Evolutionary conservation across 1,284 basidiomycete species (phyloP).

Genomic region (Ceratobasidium theobromae): DNA sequence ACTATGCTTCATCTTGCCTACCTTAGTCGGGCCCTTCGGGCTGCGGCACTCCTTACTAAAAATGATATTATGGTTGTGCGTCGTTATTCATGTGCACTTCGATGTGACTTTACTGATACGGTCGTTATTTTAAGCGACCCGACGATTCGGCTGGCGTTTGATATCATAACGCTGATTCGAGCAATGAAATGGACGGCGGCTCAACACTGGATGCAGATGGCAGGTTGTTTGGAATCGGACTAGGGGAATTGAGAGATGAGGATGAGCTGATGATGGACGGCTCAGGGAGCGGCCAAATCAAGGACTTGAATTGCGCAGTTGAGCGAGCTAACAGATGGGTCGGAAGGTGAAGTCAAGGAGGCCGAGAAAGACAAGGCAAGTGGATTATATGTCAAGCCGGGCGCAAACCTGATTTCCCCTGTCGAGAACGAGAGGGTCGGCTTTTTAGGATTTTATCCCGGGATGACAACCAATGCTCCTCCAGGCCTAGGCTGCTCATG

Average conservation of each 20-base stretch:
- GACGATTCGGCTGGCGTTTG: conserved; percentile 38
- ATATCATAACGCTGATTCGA: conserved; percentile 32
- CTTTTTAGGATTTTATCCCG: too few relatives aligned
- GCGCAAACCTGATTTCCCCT: too few relatives aligned
- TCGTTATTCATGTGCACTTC: conserved; percentile 35
- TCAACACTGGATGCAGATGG: conserved; percentile 1
- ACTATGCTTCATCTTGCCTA: too few relatives aligned
- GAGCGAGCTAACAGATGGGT: conserved; percentile 59
- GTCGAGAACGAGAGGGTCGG: conserved; percentile 36
- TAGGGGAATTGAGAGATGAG: conserved; percentile 15
- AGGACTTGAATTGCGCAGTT: conserved; percentile 51
- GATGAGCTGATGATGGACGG: conserved; percentile 40
- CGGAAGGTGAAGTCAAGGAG: conserved; percentile 42
- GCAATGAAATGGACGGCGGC: conserved; percentile 30
- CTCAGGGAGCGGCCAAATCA: conserved; percentile 4
- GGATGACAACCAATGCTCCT: background rate
- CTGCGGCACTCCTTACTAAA: conserved; percentile 79
- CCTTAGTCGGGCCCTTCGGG: too few relatives aligned
- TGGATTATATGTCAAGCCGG: conserved; percentile 36
- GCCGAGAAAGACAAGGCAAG: conserved; percentile 38
- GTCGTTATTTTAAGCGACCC: conserved; percentile 26
- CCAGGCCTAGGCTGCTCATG: background rate
- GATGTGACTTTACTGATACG: conserved; percentile 42
- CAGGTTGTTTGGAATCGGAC: conserved; percentile 6
- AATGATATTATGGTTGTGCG: conserved; percentile 79